Evolutionary conservation across 495 filamentous ascomycete species (phyloP), one percentile per base, ranked within the genome.

Genomic region (Letharia columbiana): DNA sequence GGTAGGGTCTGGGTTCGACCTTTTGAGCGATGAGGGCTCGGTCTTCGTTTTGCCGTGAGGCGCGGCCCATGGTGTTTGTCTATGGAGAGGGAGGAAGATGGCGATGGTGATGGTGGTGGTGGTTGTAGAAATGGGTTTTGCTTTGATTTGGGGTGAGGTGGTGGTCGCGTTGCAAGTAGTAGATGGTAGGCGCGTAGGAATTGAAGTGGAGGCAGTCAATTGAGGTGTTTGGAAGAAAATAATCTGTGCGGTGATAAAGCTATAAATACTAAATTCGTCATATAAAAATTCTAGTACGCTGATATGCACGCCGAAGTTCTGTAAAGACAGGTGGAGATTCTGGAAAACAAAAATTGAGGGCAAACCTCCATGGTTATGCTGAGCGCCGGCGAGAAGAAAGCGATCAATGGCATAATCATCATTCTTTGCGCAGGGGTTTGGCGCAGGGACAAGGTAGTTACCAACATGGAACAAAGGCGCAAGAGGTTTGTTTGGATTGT

Each of bases 1-100:
- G 64, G 58, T 66, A 66, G 42, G 64, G 64, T n/a, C 50, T 66
- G 6, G 64, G 64, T 6, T 10, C 18, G 64, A 61, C 3, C 13
- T 49, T 60, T 49, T 41, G 20, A 9, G 59, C 45, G 20, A 5
- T 20, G 1, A 56, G 18, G 17, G 59, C 12, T 13, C 17, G 57
- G 5, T 39, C 39, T 28, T 41, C 44, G 0, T 52, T n/a, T 1
- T 54, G 47, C n/a, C 59, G 13, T 3, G 64, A 61, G n/a, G 47
- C 35, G 39, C 44, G 64, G 45, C 64, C 64, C 64, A 66, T 66
- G 42, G 17, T 56, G 10, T 44, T 17, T 31, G 12, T 37, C 31
- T 11, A 10, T 45, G 17, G n/a, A 31, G 41, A 39, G 41, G 17
- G 18, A n/a, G 61, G 33, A 6, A 23, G 35, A 7, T 39, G 57